phyloP scores from a whole-genome alignment of 768 basidiomycete genomes.

The Tremella fuciformis region DNA sequence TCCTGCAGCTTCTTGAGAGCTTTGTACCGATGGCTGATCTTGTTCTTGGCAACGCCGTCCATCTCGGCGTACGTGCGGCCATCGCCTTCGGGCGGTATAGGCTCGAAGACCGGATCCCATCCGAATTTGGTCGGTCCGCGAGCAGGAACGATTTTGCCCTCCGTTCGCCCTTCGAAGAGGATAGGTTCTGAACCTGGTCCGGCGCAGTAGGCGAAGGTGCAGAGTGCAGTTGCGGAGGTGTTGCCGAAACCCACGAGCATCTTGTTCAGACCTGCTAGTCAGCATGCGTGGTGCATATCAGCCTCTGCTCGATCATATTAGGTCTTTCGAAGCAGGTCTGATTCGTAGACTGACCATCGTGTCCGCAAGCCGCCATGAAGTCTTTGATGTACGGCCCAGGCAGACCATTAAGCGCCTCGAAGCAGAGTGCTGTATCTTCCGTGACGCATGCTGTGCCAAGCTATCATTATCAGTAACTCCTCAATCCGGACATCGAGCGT shows the following conservation, averaged over 20 bases:
- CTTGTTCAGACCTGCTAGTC: slow-evolving; percentile 66
- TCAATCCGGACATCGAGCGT: neutral
- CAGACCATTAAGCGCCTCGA: slow-evolving; percentile 79
- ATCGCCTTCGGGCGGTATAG: slow-evolving; percentile 58
- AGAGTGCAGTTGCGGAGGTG: slow-evolving; percentile 79
- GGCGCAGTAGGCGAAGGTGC: slow-evolving; percentile 87
- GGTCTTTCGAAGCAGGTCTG: neutral
- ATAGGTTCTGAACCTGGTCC: slow-evolving; percentile 77
- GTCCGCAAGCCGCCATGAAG: slow-evolving; percentile 77
- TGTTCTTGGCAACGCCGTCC: slow-evolving; percentile 63
- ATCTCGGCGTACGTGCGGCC: slow-evolving; percentile 80
- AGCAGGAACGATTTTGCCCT: slow-evolving; percentile 83
- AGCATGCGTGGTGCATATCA: slow-evolving; percentile 9
- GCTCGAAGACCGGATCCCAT: slow-evolving; percentile 87
- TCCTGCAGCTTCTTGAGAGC: slow-evolving; percentile 66
- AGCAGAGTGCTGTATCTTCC: slow-evolving; percentile 90
- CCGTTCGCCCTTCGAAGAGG: slow-evolving; percentile 80
- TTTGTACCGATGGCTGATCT: slow-evolving; percentile 64
- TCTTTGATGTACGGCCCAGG: slow-evolving; percentile 98
- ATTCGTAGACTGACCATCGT: slow-evolving; percentile 60
- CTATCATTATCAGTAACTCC: slow-evolving; percentile 10
- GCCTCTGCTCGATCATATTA: neutral
- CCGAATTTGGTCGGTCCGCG: slow-evolving; percentile 77
- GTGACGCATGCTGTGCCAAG: slow-evolving; percentile 49
- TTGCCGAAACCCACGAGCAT: slow-evolving; percentile 75